phyloP scores from a whole-genome alignment of 2,329 filamentous ascomycete species.

The Ceratocystis alfenasii region DNA sequence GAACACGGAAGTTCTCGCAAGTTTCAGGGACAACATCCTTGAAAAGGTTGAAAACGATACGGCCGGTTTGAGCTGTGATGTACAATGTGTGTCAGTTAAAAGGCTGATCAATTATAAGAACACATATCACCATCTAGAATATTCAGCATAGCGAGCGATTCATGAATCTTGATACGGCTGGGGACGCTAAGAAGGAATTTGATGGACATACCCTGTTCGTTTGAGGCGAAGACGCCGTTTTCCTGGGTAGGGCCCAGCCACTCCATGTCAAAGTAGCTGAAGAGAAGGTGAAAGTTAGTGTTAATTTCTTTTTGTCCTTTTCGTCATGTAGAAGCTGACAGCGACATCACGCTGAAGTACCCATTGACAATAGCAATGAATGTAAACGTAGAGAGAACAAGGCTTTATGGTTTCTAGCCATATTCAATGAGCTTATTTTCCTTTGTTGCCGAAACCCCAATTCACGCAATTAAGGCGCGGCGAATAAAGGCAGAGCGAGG shows the following conservation, averaged over 20 bases:
- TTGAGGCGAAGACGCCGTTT: constrained; percentile 42
- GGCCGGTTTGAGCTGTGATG: constrained; percentile 54
- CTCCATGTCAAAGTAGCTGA: constrained; percentile 57
- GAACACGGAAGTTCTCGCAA: constrained; percentile 68
- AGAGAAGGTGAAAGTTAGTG: not conserved
- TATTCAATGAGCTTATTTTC: too few relatives aligned
- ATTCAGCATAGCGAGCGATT: not conserved
- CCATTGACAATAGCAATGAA: too few relatives aligned
- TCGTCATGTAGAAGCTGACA: not conserved
- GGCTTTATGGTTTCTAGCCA: too few relatives aligned
- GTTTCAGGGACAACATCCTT: constrained; percentile 82
- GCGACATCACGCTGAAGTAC: too few relatives aligned
- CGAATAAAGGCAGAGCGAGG: too few relatives aligned
- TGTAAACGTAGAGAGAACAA: too few relatives aligned
- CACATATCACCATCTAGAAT: not conserved
- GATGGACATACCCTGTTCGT: constrained; percentile 46
- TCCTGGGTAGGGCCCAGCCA: constrained; percentile 64
- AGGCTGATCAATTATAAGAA: not conserved
- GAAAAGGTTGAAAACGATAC: constrained; percentile 83
- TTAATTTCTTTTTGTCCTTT: not conserved
- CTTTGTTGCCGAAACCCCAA: too few relatives aligned
- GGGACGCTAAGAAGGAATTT: constrained; percentile 17
- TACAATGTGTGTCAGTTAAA: constrained; percentile 15
- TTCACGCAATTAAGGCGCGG: too few relatives aligned
- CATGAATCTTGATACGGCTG: not conserved